These are phyloP conservation scores for Hericium coralloides DNA, from an alignment of 768 basidiomycete species.

Conservation along the genomic window DNA sequence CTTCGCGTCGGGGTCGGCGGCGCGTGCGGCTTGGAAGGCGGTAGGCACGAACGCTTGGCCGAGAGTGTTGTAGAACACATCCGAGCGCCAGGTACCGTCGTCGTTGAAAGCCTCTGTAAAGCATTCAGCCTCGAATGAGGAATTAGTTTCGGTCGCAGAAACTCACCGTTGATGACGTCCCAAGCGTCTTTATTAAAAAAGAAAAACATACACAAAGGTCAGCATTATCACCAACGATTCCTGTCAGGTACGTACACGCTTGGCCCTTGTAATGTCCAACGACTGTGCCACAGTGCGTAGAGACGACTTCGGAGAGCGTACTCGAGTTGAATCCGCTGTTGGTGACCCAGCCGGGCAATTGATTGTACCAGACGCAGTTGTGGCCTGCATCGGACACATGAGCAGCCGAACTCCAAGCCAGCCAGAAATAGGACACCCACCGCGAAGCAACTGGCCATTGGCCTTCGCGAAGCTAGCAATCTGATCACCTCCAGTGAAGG, in stretches of 20 bases:
- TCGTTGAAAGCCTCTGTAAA: constrained; percentile 49
- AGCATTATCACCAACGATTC: background rate
- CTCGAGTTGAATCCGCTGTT: constrained; percentile 4
- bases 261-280: constrained; percentile 47
- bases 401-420: background rate
- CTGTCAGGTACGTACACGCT: constrained; percentile 23
- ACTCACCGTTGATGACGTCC: constrained; percentile 44
- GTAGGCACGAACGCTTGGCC: constrained; percentile 38
- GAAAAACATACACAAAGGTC: constrained; percentile 19
- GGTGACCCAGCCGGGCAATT: constrained; percentile 4
- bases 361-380: constrained; percentile 37
- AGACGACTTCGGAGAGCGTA: background rate
- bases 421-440: background rate
- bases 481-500: constrained; percentile 35
- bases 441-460: background rate
- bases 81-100: constrained; percentile 43
- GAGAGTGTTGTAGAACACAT: constrained; percentile 48
- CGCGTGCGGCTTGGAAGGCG: constrained; percentile 41
- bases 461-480: constrained; percentile 35
- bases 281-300: constrained; percentile 26
- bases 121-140: constrained; percentile 27
- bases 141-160: background rate
- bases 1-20: constrained; percentile 46
- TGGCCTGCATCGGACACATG: constrained; percentile 16
- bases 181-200: constrained; percentile 26